These are phyloP conservation scores for Talaromyces sp. DNA, from an alignment of 2,329 filamentous ascomycete genomes.

Conservation along the genomic window DNA sequence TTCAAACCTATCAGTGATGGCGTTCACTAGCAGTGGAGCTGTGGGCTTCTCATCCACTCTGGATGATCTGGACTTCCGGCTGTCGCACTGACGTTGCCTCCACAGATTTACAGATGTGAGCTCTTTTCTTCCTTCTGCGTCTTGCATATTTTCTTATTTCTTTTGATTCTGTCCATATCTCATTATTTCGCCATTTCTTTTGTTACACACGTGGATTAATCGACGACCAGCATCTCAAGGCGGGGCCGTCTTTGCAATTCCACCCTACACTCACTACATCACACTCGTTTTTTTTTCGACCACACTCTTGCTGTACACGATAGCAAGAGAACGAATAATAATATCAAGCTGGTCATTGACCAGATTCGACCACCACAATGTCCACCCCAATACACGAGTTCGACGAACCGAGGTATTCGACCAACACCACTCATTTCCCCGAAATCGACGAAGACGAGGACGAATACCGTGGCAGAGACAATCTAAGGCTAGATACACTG, in stretches of 20 bases:
- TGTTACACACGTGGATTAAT: neutral
- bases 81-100: constrained; percentile 2
- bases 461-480: neutral
- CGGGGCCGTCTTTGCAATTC: neutral
- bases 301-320: neutral
- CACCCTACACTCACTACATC: neutral
- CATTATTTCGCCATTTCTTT: neutral
- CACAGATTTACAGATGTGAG: neutral
- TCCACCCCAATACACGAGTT: constrained; percentile 15
- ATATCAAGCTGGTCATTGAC: neutral
- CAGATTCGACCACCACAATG: constrained; percentile 2
- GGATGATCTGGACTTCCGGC: neutral
- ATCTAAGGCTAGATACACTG: constrained; percentile 7
- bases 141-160: neutral
- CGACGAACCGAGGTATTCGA: constrained; percentile 11
- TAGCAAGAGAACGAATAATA: neutral
- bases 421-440: neutral
- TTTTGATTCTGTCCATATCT: neutral
- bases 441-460: neutral
- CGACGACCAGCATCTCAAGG: neutral
- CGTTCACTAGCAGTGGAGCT: neutral
- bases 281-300: neutral
- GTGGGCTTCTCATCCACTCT: neutral
- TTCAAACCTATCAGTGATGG: neutral
- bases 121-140: neutral